A percentile compares a stretch with the other conserved stretches of the same genome.
Conservation (phyloP, 1,284 basidiomycete genomes). For the Boletus calvinii region DNA sequence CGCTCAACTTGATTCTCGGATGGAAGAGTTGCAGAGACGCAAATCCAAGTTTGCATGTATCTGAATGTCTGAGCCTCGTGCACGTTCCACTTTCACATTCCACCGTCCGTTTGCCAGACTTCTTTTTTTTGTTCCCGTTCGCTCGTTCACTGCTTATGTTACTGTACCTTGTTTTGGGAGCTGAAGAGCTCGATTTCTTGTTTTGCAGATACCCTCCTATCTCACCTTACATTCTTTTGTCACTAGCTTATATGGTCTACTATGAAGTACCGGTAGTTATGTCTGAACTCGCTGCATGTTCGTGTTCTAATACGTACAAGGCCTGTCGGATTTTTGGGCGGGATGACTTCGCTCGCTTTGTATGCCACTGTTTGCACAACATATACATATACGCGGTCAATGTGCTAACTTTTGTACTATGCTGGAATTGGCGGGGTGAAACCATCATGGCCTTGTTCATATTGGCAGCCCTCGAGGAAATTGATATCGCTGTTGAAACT, state of each 20-base stretch:
- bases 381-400: too few relatives aligned
- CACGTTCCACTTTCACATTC: slow-evolving; percentile 5
- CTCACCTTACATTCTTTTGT: slow-evolving; percentile 22
- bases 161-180: slow-evolving; percentile 28
- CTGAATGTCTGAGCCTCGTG: slow-evolving; percentile 31
- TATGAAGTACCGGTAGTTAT: slow-evolving; percentile 33
- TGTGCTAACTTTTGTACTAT: too few relatives aligned
- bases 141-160: slow-evolving; percentile 27
- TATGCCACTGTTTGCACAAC: not conserved
- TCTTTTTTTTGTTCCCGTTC: slow-evolving; percentile 9
- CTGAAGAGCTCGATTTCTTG: slow-evolving; percentile 25
- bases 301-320: slow-evolving; percentile 33
- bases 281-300: slow-evolving; percentile 21
- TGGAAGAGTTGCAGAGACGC: slow-evolving; percentile 78
- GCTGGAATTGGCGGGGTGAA: too few relatives aligned
- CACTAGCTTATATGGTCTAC: slow-evolving; percentile 36
- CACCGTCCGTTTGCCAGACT: not conserved
- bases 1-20: slow-evolving; percentile 78
- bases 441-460: too few relatives aligned
- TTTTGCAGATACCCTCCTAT: slow-evolving; percentile 35
- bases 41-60: slow-evolving; percentile 86
- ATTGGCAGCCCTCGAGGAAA: too few relatives aligned
- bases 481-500: too few relatives aligned
- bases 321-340: slow-evolving; percentile 15
- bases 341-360: not conserved